phyloP scores from a whole-genome alignment of 192 early-diverging fungal species.

The Coemansia sp. region DNA sequence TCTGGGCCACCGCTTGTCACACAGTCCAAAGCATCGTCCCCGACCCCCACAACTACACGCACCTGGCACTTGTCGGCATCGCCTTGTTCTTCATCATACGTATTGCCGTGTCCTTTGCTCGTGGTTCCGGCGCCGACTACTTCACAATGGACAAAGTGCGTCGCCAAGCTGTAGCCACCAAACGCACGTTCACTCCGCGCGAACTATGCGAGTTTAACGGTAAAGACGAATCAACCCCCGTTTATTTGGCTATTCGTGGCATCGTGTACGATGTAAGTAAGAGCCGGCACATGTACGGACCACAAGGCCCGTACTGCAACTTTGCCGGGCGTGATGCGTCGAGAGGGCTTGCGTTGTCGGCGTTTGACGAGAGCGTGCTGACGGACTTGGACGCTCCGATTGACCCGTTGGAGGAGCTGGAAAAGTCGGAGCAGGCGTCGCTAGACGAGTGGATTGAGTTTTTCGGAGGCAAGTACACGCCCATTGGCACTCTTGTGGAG shows the following conservation, averaged over 20 bases:
- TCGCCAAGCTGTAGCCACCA: conserved; percentile 17
- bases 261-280: conserved; percentile 87
- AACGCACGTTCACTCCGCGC: conserved; percentile 72
- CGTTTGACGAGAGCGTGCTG: conserved; percentile 78
- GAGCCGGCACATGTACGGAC: conserved; percentile 87
- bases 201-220: conserved; percentile 78
- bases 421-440: conserved; percentile 68
- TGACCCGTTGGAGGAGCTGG: conserved; percentile 79
- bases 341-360: conserved; percentile 84
- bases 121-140: conserved; percentile 10
- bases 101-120: conserved; percentile 12
- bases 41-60: conserved; percentile 22
- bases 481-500: conserved; percentile 68
- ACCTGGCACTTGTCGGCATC: conserved; percentile 18
- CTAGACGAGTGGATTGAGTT: conserved; percentile 78
- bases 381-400: conserved; percentile 67
- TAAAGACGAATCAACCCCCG: conserved; percentile 52
- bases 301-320: conserved; percentile 88
- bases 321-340: conserved; percentile 97
- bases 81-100: conserved; percentile 36
- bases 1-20: neutral
- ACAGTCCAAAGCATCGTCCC: conserved; percentile 10
- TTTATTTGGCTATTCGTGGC: conserved; percentile 83
- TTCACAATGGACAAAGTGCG: conserved; percentile 40
- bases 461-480: conserved; percentile 78